Evolutionary conservation across 2,329 filamentous ascomycete species (phyloP).

Genomic region (Penicillium fuscoglaucum): DNA sequence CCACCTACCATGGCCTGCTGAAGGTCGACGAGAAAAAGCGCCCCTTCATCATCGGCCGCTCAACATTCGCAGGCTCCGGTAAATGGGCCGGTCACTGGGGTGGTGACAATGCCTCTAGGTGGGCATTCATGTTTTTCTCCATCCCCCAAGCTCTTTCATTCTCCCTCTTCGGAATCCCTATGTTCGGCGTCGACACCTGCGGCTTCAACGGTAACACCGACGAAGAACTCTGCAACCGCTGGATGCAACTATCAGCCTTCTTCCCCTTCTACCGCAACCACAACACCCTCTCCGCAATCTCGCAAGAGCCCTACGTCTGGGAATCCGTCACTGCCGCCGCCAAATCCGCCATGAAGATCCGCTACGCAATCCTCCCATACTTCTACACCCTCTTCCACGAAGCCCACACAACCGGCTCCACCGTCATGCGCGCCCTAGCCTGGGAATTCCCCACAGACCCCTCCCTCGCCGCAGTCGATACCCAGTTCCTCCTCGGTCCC

Average conservation of each 20-base stretch:
- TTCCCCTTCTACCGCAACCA: constrained; percentile 80
- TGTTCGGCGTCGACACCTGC: constrained; percentile 72
- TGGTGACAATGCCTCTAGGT: constrained; percentile 70
- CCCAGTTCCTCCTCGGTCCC: constrained; percentile 70
- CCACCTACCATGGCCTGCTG: constrained; percentile 71
- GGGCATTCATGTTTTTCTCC: constrained; percentile 72
- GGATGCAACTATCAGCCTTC: constrained; percentile 73
- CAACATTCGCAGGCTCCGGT: constrained; percentile 76
- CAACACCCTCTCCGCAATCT: constrained; percentile 60
- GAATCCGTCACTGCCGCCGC: constrained; percentile 63
- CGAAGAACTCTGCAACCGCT: constrained; percentile 70
- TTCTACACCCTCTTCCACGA: constrained; percentile 72
- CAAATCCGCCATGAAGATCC: constrained; percentile 67
- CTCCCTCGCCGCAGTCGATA: constrained; percentile 63
- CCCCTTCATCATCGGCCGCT: constrained; percentile 81
- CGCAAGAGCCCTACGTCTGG: constrained; percentile 74
- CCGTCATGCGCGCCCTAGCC: constrained; percentile 69
- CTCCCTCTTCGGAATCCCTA: constrained; percentile 71
- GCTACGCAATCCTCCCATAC: constrained; percentile 71
- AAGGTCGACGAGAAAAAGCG: constrained; percentile 65
- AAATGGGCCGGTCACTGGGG: constrained; percentile 81
- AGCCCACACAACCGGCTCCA: constrained; percentile 65
- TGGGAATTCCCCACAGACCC: constrained; percentile 77
- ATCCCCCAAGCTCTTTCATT: constrained; percentile 78
- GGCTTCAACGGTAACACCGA: constrained; percentile 69